Conservation (phyloP, 306 rosid species). For the Fragaria vesca region DNA sequence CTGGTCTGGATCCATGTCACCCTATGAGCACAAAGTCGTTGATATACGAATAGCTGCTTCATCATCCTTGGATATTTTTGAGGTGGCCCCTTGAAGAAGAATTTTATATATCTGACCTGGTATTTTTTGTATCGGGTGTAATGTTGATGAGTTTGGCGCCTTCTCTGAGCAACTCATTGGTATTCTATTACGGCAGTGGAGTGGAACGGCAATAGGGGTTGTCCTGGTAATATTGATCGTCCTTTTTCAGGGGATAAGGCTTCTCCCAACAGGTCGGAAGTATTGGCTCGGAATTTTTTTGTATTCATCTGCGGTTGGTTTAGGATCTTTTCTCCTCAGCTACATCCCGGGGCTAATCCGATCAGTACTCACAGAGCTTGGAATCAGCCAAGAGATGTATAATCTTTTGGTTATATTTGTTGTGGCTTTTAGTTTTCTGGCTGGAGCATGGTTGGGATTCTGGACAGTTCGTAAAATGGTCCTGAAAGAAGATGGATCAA, state of each 20-base stretch:
- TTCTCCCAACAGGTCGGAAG: constrained; percentile 92
- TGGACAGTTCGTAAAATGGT: constrained; percentile 80
- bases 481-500: constrained; percentile 80
- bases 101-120: constrained; percentile 52
- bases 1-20: constrained; percentile 81
- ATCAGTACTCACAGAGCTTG: constrained; percentile 61
- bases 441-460: constrained; percentile 94
- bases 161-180: constrained; percentile 63
- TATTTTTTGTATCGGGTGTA: constrained; percentile 56
- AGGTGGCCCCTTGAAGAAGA: constrained; percentile 78
- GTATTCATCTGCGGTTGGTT: constrained; percentile 74
- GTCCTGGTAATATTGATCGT: constrained; percentile 73
- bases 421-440: constrained; percentile 65
- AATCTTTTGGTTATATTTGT: constrained; percentile 82
- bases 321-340: constrained; percentile 73
- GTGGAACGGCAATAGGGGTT: constrained; percentile 79
- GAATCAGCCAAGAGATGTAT: constrained; percentile 87
- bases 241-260: constrained; percentile 93
- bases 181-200: constrained; percentile 79
- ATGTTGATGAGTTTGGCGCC: constrained; percentile 69
- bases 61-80: constrained; percentile 52
- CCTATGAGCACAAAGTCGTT: constrained; percentile 68
- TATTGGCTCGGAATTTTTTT: constrained; percentile 70
- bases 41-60: constrained; percentile 64
- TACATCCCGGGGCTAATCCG: constrained; percentile 64